phyloP scores from a whole-genome alignment of 805 yeast genomes.

The Zygosaccharomyces gambellarensis region DNA sequence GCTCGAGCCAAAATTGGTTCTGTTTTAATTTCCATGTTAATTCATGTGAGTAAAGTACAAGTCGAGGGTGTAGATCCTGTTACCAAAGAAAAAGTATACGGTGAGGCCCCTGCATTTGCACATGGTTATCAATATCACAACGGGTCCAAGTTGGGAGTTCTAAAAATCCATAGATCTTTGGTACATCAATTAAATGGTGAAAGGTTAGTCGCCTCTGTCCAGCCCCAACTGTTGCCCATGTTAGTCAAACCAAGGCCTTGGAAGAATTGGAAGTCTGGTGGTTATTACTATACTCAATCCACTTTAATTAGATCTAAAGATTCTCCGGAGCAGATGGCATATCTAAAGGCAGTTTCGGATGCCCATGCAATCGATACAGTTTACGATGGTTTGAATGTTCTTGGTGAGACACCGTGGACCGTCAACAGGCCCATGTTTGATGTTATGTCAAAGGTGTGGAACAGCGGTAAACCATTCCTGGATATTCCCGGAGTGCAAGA shows the following conservation, averaged over 20 bases:
- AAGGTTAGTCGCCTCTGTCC: slow-evolving; percentile 56
- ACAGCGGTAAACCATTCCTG: slow-evolving; percentile 67
- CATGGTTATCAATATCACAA: slow-evolving; percentile 79
- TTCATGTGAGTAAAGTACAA: slow-evolving; percentile 77
- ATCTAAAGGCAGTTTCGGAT: slow-evolving; percentile 77
- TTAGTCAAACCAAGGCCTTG: slow-evolving; percentile 85
- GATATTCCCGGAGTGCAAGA: slow-evolving; percentile 62
- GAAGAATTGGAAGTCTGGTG: slow-evolving; percentile 79
- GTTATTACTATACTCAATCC: slow-evolving; percentile 63
- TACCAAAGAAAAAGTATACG: slow-evolving; percentile 60
- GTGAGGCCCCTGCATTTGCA: slow-evolving; percentile 82
- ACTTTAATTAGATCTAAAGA: slow-evolving; percentile 71
- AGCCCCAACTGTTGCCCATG: slow-evolving; percentile 92
- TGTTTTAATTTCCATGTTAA: slow-evolving; percentile 62
- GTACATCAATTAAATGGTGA: slow-evolving; percentile 64
- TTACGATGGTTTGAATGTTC: slow-evolving; percentile 74
- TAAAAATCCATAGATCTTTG: slow-evolving; percentile 68
- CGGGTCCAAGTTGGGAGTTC: slow-evolving; percentile 77
- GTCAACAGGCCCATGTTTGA: slow-evolving; percentile 68
- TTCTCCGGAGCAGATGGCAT: slow-evolving; percentile 85
- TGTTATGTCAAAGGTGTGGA: slow-evolving; percentile 78
- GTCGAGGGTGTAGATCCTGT: slow-evolving; percentile 80
- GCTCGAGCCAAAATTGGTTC: slow-evolving; percentile 76
- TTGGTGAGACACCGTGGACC: slow-evolving; percentile 91
- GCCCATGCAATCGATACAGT: slow-evolving; percentile 60